Conservation (phyloP, 2,329 filamentous ascomycete species). For the Penicillium sp. region DNA sequence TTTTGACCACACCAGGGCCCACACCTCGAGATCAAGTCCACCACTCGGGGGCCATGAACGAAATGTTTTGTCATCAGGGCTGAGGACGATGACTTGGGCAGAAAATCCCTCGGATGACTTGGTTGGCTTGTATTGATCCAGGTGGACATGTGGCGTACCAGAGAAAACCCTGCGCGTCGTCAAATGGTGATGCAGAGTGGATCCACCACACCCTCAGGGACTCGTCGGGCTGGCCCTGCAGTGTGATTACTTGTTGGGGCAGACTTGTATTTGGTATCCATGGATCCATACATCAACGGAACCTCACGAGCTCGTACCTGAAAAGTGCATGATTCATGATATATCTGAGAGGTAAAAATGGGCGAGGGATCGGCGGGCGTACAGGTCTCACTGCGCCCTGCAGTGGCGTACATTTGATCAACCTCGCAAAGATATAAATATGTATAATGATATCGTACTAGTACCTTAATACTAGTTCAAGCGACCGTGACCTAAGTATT, state of each 20-base stretch:
- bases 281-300: neutral
- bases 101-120: neutral
- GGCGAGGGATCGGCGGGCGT: neutral
- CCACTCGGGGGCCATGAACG: slow-evolving; percentile 21
- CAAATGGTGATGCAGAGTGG: neutral
- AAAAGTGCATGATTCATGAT: slow-evolving; percentile 10
- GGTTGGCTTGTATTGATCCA: slow-evolving; percentile 10
- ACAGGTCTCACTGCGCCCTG: neutral
- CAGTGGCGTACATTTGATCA: neutral
- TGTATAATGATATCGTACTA: neutral
- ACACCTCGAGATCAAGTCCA: neutral
- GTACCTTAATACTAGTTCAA: neutral
- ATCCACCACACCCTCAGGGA: neutral
- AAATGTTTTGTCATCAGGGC: slow-evolving; percentile 8
- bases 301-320: slow-evolving; percentile 4
- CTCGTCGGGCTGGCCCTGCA: neutral
- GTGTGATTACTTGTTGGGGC: neutral
- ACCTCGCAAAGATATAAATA: neutral
- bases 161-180: slow-evolving; percentile 1
- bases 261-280: neutral
- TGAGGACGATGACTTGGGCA: slow-evolving; percentile 17
- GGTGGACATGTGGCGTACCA: slow-evolving; percentile 16
- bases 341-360: neutral
- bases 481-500: neutral
- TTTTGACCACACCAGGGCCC: slow-evolving; percentile 11